phyloP scores from a whole-genome alignment of 768 basidiomycete species.

The Sarcodon aspratus region DNA sequence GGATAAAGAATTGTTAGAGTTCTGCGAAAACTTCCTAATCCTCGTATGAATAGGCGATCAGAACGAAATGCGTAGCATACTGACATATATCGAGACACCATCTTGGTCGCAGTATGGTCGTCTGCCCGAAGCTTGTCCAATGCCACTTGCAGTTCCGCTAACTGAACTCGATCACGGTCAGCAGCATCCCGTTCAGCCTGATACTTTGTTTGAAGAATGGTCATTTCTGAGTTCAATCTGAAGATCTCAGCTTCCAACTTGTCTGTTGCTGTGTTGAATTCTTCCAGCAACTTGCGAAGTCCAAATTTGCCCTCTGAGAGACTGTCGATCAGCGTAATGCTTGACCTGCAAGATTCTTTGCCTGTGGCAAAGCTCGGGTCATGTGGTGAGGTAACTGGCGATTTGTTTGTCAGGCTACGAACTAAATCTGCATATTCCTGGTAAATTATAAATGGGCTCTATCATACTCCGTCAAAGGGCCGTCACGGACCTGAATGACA shows the following conservation, averaged over 20 bases:
- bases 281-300: constrained; percentile 35
- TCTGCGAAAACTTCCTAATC: constrained; percentile 73
- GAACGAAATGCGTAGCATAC: constrained; percentile 12
- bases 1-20: constrained; percentile 57
- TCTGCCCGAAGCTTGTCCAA: constrained; percentile 48
- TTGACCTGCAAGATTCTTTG: constrained; percentile 5
- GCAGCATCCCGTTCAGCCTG: constrained; percentile 34
- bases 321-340: constrained; percentile 9
- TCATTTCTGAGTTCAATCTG: constrained; percentile 32
- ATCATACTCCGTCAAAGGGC: neutral
- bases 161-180: constrained; percentile 30
- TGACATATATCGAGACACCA: constrained; percentile 81
- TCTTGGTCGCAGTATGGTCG: constrained; percentile 67
- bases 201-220: constrained; percentile 26
- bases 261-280: constrained; percentile 38
- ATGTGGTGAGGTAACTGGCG: constrained; percentile 6
- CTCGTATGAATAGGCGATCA: neutral
- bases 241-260: constrained; percentile 31
- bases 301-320: constrained; percentile 38
- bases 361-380: constrained; percentile 2
- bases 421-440: constrained; percentile 68
- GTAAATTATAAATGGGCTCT: neutral
- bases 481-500: constrained; percentile 28
- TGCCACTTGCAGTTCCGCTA: constrained; percentile 35
- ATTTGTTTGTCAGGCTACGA: constrained; percentile 41